Percentiles rank a stretch among this genome's conserved stretches.
Conservation (phyloP, 306 rosid genomes). For the Glycine soja region DNA sequence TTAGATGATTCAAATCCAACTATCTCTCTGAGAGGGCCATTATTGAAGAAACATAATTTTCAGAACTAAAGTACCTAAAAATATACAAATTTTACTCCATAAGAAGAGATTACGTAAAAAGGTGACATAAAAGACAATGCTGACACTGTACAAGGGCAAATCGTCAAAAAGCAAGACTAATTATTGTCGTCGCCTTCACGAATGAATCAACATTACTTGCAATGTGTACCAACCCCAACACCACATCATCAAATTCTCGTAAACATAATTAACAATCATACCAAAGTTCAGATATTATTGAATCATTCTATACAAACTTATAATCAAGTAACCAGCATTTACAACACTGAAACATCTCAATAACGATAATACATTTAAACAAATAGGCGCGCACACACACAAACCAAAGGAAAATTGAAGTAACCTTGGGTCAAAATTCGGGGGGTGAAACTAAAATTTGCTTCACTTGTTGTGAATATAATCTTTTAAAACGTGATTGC, state of each 20-base stretch:
- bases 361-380: background rate
- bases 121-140: background rate
- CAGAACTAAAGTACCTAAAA: background rate
- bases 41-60: background rate
- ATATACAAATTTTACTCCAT: background rate
- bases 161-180: background rate
- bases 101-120: conserved; percentile 3
- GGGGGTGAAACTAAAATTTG: background rate
- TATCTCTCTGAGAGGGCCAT: background rate
- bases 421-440: background rate
- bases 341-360: background rate
- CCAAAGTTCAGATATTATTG: conserved; percentile 27
- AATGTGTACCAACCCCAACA: background rate
- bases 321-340: background rate
- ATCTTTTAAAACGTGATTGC: conserved; percentile 55
- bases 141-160: background rate
- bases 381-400: too few relatives aligned
- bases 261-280: too few relatives aligned
- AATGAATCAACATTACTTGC: too few relatives aligned
- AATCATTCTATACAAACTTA: background rate
- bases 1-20: background rate
- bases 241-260: too few relatives aligned
- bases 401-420: background rate
- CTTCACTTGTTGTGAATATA: conserved; percentile 60
- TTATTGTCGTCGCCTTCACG: too few relatives aligned